Base-by-base conservation (phyloP, 495 filamentous ascomycete genomes). In the Tetracladium setigerum region DNA sequence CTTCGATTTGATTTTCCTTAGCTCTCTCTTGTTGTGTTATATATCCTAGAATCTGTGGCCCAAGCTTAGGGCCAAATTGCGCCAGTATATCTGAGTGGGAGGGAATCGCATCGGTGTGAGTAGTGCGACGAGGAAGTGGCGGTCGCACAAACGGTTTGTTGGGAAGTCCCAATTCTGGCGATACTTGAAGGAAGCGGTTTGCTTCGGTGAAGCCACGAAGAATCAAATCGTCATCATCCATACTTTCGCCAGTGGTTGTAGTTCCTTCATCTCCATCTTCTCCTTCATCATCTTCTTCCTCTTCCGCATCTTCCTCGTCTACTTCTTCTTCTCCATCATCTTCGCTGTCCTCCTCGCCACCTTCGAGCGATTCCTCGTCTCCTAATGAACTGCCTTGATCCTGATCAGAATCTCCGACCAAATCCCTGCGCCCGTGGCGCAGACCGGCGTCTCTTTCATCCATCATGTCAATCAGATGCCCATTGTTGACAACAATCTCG, bases 401-500 rank as follows among this genome's bases (percentile, higher is more conserved):
- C 9, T 57, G 55, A 3, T 53, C 59, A 1, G 18, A 5, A 12
- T 45, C 51, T 4, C 35, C 44, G 1, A 33, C 43, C 13, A 46
- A 38, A 7, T 35, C 45, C 8, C 18, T 22, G 18, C 10, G 18
- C 8, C 10, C 12, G 3, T 27, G 43, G 18, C 38, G 46, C 1
- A 14, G 4, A 13, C 70, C 72, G 17, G 60, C 55, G 47, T 79
- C 76, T 16, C 62, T 66, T 37, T 82, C 78, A 35, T 68, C 61
- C 9, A 65, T 62, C 62, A 89, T 71, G 16, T 72, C 68, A 27
- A 68, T 43, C 34, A 95, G 57, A 68, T 96, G 90, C 2, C 92
- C 90, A 72, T 94, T 90, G 62, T 96, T 73, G 30, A 95, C 82
- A 12, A 91, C 72, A 22, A 98, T 81, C 37, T 85, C 68, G 16